Evolutionary conservation across 306 rosid species (phyloP).

Genomic region (Styphnolobium japonicum): DNA sequence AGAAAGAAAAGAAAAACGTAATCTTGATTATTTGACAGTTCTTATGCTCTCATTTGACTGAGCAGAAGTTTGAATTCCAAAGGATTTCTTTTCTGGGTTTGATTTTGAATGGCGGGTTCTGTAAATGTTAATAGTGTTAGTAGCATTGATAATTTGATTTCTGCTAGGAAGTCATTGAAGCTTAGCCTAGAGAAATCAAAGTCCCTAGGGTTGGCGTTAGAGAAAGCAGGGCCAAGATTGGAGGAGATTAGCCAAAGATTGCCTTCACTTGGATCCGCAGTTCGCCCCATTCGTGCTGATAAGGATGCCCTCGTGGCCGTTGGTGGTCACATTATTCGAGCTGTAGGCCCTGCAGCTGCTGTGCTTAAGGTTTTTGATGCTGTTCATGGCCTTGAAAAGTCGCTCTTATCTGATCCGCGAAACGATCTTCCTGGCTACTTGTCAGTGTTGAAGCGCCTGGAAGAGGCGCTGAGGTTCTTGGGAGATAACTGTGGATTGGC

Average conservation of each 20-base stretch:
- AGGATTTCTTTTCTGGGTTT: too few species aligned
- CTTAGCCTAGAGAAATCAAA: slow-evolving; percentile 80
- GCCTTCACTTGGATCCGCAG: slow-evolving; percentile 78
- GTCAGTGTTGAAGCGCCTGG: slow-evolving; percentile 88
- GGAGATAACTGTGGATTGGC: slow-evolving; percentile 92
- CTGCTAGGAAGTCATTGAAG: slow-evolving; percentile 76
- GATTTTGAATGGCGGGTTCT: slow-evolving; percentile 75
- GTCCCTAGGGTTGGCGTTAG: slow-evolving; percentile 62
- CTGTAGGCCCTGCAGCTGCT: slow-evolving; percentile 96
- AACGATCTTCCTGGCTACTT: slow-evolving; percentile 81
- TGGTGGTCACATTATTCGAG: slow-evolving; percentile 94
- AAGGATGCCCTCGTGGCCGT: slow-evolving; percentile 85
- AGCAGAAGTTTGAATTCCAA: slow-evolving; percentile 24
- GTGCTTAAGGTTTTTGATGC: slow-evolving; percentile 98
- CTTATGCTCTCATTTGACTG: neutral
- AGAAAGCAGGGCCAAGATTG: slow-evolving; percentile 77
- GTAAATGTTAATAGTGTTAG: slow-evolving; percentile 27
- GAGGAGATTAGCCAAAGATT: slow-evolving; percentile 72
- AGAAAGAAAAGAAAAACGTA: neutral
- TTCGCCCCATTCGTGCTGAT: slow-evolving; percentile 88
- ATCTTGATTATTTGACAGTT: slow-evolving; percentile 17
- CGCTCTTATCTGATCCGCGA: slow-evolving; percentile 75
- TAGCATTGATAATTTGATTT: slow-evolving; percentile 53
- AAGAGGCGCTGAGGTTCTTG: slow-evolving; percentile 87
- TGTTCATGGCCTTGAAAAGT: slow-evolving; percentile 94